Base-by-base conservation (phyloP, 2,329 filamentous ascomycete genomes). In the Tolypocladium cylindrosporum region DNA sequence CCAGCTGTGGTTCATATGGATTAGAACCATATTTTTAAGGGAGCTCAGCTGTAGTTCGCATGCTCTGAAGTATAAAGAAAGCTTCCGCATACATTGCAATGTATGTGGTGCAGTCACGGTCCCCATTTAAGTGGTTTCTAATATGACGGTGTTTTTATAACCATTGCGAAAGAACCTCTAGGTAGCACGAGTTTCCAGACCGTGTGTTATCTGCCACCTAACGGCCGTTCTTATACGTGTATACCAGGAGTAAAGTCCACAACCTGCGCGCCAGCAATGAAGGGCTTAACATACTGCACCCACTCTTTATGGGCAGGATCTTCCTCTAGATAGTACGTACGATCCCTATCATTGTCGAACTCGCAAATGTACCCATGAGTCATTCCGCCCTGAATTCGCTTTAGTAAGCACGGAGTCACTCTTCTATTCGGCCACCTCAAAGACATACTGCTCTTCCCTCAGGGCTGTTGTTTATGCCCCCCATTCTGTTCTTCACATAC, bases 351-450 rank as follows among this genome's bases (percentile, higher is more conserved):
- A 5, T 54, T 54, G 2, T 54, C 52, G 24, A 54, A 54, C 13
- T 54, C 52, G 52, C 52, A 54, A 27, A 54, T 54, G 14, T 54
- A 54, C 21, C 52, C 52, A 27, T 54, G 52, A 40, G 52, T 54
- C 52, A 54, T 54, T 13, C 52, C 52, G 36, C 52, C n/a, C 52
- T 54, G 39, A n/a, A 24, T 8, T 19, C 19, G 11, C 16, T 7
- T 36, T 14, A 52, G 37, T 27, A 9, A 27, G n/a, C 21, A 39
- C 7, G 7, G 3, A 5, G 5, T 21, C 27, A 34, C 34, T 9
- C 37, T 27, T 36, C 37, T 14, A 13, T 16, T 21, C 21, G 5
- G 21, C 21, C 13, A 16, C 31, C 43, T 27, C 2, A 48, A 16
- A 48, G 24, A 41, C 52, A 41, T 21, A 54, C 52, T 7, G 52